phyloP scores from a whole-genome alignment of 2,329 filamentous ascomycete species.

The Penicillium expansum region DNA sequence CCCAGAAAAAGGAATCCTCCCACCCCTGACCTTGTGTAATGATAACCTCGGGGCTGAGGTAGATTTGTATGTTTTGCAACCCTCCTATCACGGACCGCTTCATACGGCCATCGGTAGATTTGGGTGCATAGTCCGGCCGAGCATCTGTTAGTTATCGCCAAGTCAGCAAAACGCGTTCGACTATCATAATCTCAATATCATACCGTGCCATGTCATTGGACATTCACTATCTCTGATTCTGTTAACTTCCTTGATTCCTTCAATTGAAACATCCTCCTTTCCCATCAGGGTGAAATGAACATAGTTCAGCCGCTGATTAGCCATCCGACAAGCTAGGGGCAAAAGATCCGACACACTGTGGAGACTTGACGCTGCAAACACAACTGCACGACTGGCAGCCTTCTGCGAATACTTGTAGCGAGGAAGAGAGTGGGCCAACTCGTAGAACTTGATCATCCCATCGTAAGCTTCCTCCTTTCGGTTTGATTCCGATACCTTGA shows the following conservation, averaged over 20 bases:
- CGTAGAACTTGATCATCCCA: conserved; percentile 67
- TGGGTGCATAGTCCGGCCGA: conserved; percentile 67
- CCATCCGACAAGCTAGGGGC: conserved; percentile 87
- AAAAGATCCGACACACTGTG: conserved; percentile 70
- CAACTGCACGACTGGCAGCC: conserved; percentile 62
- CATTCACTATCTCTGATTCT: conserved; percentile 69
- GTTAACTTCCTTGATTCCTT: conserved; percentile 71
- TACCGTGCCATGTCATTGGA: conserved; percentile 60
- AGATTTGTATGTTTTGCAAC: conserved; percentile 67
- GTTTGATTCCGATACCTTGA: conserved; percentile 16
- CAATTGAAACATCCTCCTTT: conserved; percentile 65
- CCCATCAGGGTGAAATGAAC: conserved; percentile 83
- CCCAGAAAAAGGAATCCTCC: conserved; percentile 69
- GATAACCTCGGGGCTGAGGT: conserved; percentile 73
- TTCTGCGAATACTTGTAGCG: conserved; percentile 51
- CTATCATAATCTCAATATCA: conserved; percentile 45
- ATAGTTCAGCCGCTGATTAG: conserved; percentile 61
- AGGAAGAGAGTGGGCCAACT: conserved; percentile 63
- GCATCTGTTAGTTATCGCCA: conserved; percentile 52
- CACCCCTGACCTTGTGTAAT: conserved; percentile 65
- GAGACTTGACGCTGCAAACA: conserved; percentile 75
- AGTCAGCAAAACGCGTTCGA: conserved; percentile 3
- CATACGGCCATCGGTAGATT: conserved; percentile 69
- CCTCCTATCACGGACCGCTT: conserved; percentile 62
- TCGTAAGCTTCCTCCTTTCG: conserved; percentile 49